Evolutionary conservation across 1,284 basidiomycete genomes (phyloP), one percentile per base, ranked within the genome.

Genomic region (Marasmius fiardii): DNA sequence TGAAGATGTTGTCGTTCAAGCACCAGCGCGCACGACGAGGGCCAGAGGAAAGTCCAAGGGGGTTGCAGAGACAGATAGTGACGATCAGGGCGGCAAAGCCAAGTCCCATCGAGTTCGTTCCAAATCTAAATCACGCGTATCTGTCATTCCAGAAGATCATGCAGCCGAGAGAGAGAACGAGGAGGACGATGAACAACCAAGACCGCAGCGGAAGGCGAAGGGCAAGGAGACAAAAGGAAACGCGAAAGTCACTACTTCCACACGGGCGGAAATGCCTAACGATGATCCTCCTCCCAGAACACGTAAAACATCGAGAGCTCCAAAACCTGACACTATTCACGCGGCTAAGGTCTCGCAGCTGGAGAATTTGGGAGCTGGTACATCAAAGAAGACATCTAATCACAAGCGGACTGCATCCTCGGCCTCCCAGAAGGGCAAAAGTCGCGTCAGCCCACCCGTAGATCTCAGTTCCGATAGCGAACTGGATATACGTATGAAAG

Each of bases 391-490:
- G 18, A 26, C 11, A 43, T n/a, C 23, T 2, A 26, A 26, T 49
- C 47, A 49, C 47, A 49, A 49, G 33, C 24, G 47, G n/a, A 49
- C 47, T n/a, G 47, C 47, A 18, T 49, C 47, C 18, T 49, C 47
- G 16, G 26, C 47, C 2, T 49, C 47, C 6, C 44, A 47, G 37
- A 51, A 44, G 48, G 54, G 47, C 11, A 51, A 56, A 43, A 20
- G 51, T 53, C 35, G 37, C 12, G 37, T 37, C 8, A 21, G 21
- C 6, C 35, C 35, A 18, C 26, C 33, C 5, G 60, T 61, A 33
- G 64, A 60, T n/a, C 60, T 58, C 31, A 60, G n/a, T 10, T 16
- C 20, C 39, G 59, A 57, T 31, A 55, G 52, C 52, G 21, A 62
- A 52, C 11, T 60, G 44, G 55, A 61, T 45, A 23, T 24, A 23